Evolutionary conservation across 805 yeast species (phyloP).

Genomic region (Zygoascus bituminiphila): DNA sequence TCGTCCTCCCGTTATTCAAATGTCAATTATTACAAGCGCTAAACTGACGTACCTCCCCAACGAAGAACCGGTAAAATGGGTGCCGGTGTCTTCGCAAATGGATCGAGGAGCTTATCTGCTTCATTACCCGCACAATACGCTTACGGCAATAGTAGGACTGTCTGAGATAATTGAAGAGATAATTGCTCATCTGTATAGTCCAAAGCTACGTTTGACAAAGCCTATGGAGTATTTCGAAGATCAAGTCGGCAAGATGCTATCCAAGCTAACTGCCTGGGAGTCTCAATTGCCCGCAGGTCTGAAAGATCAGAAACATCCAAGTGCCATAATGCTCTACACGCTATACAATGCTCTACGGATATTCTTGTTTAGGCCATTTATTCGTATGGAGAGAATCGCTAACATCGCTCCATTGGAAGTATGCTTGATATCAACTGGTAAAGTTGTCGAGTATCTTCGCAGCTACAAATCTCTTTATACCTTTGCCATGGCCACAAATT

Average conservation of each 20-base stretch:
- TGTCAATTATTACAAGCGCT: constrained; percentile 12
- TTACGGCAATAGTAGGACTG: constrained; percentile 13
- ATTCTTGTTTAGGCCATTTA: constrained; percentile 8
- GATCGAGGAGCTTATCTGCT: neutral
- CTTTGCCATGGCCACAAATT: constrained; percentile 12
- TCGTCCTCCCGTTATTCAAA: constrained; percentile 13
- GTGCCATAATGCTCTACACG: constrained; percentile 12
- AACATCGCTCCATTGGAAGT: neutral
- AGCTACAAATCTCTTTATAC: constrained; percentile 12
- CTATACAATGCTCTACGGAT: constrained; percentile 12
- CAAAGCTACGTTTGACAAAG: neutral
- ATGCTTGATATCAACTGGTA: neutral
- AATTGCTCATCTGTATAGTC: neutral
- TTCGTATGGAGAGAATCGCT: neutral
- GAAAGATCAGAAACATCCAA: constrained; percentile 8
- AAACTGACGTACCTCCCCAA: constrained; percentile 8
- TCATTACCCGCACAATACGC: constrained; percentile 14
- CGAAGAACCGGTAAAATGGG: constrained; percentile 14
- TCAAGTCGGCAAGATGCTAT: neutral
- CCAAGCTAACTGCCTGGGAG: neutral
- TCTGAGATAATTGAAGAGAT: constrained; percentile 15
- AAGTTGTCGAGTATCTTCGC: constrained; percentile 10
- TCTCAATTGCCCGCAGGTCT: neutral
- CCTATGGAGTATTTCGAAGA: neutral
- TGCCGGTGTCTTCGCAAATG: constrained; percentile 9